Percentiles rank a stretch among this genome's conserved stretches.
Evolutionary conservation across 768 basidiomycete species (phyloP).

Genomic region (Rhodotorula toruloides): DNA sequence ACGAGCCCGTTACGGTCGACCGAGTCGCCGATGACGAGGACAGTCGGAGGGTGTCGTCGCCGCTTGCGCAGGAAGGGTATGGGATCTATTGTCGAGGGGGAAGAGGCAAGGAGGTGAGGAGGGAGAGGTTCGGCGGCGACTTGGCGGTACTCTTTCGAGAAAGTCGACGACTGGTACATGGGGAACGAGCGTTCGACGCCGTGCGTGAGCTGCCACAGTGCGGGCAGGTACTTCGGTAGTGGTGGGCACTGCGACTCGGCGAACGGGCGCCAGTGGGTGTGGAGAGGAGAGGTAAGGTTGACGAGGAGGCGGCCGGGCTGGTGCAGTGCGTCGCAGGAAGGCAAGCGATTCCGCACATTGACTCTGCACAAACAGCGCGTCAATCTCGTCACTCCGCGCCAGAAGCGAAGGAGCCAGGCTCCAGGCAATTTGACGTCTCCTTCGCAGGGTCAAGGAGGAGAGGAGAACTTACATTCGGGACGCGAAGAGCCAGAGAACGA

Average conservation of each 20-base stretch:
- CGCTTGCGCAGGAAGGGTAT: constrained; percentile 30
- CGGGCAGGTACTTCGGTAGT: constrained; percentile 30
- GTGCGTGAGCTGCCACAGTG: constrained; percentile 31
- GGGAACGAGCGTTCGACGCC: constrained; percentile 10
- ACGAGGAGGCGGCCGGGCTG: constrained; percentile 29
- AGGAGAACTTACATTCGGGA: too few species aligned
- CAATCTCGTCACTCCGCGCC: too few species aligned
- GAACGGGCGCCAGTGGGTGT: constrained; percentile 33
- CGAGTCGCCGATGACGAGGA: constrained; percentile 37
- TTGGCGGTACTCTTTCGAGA: constrained; percentile 25
- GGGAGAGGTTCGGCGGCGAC: constrained; percentile 25
- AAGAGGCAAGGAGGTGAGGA: background rate
- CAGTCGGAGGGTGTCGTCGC: constrained; percentile 19
- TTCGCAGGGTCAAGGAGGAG: too few species aligned
- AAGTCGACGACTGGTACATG: constrained; percentile 10
- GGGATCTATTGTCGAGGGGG: constrained; percentile 1
- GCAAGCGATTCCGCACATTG: too few species aligned
- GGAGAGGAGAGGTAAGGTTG: constrained; percentile 35
- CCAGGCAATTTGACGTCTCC: too few species aligned
- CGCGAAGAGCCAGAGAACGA: too few species aligned
- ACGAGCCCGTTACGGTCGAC: constrained; percentile 39
- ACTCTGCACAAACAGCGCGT: too few species aligned
- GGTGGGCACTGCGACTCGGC: constrained; percentile 15
- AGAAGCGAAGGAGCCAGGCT: too few species aligned
- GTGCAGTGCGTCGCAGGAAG: constrained; percentile 28